Base-by-base conservation (phyloP, 2,329 filamentous ascomycete genomes). In the Botrytis pseudocinerea region DNA sequence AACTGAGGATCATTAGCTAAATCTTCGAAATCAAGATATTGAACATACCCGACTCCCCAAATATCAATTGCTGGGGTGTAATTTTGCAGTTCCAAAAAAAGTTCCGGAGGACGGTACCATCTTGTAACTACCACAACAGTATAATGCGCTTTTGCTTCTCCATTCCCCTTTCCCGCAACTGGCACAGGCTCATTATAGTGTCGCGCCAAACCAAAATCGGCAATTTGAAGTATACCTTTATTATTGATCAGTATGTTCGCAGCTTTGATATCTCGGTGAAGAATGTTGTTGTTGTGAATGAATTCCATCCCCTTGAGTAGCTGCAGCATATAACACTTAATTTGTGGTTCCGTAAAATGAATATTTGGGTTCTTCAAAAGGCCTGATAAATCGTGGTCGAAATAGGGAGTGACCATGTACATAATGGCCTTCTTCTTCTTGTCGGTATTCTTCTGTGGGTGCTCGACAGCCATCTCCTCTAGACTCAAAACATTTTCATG, bases 321-420 rank as follows among this genome's bases (percentile, higher is more conserved):
- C 82, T 99, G 96, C 74, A 96, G 85, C 89, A 99, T 91, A 83
- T 99, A 99, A 84, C 96, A 99, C 83, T 99, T 99, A 83, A 98
- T 97, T 82, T 98, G 95, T 7, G 93, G 88, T 80, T 95, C 91
- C 66, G 92, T 93, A 79, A 99, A 95, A 59, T 89, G 88, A 57
- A 99, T 95, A 10, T 91, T 90, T 16, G 95, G 95, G 79, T 99
- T 99, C 82, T 98, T 96, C 79, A 99, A 90, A 44, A 99, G 89
- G 62, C 96, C 96, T 14, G 95, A 97, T n/a, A 99, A 88, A 83
- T 99, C 96, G 83, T 99, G 96, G 79, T 98, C 95, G 94, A 98
- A 98, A 82, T 99, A 99, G 10, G 95, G 96, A 62, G 92, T 98
- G 69, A 97, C 95, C 96, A 99, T 99, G 84, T 98, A 98, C 86